phyloP scores from a whole-genome alignment of 2,329 filamentous ascomycete genomes.

The Sclerotinia spermophila region DNA sequence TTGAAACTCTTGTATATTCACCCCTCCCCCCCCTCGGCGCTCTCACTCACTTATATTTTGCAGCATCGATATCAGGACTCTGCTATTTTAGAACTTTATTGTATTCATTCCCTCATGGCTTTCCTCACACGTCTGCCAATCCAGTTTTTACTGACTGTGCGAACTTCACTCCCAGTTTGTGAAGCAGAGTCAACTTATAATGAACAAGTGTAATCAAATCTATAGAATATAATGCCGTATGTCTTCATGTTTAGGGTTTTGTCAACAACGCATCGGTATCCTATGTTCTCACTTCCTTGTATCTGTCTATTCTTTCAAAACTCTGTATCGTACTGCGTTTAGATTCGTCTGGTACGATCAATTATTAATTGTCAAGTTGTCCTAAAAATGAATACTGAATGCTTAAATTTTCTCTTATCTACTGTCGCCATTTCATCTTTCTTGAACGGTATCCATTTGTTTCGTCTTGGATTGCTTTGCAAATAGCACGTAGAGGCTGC shows the following conservation, averaged over 20 bases:
- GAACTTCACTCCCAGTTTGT: too few relatives aligned
- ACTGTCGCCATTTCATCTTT: too few relatives aligned
- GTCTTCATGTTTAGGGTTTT: neutral
- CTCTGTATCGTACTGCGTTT: neutral
- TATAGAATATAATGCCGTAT: neutral
- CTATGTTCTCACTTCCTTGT: too few relatives aligned
- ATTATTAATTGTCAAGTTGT: neutral
- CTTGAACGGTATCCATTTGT: too few relatives aligned
- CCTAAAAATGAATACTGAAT: too few relatives aligned
- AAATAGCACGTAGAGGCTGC: neutral
- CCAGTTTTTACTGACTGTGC: too few relatives aligned
- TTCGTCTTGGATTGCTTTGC: neutral
- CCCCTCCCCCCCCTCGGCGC: too few relatives aligned
- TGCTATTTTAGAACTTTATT: accelerated
- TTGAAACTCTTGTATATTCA: neutral
- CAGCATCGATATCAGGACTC: neutral
- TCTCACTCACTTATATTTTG: too few relatives aligned
- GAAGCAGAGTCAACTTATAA: neutral
- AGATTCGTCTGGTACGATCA: neutral
- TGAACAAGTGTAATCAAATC: neutral
- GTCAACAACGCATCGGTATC: neutral
- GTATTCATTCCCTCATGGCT: neutral
- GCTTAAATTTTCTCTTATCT: too few relatives aligned
- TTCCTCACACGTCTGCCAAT: neutral
- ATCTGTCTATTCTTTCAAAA: neutral